A percentile compares a stretch with the other conserved stretches of the same genome.
Conservation (phyloP, 139 green algal species). For the Micractinium conductrix region DNA sequence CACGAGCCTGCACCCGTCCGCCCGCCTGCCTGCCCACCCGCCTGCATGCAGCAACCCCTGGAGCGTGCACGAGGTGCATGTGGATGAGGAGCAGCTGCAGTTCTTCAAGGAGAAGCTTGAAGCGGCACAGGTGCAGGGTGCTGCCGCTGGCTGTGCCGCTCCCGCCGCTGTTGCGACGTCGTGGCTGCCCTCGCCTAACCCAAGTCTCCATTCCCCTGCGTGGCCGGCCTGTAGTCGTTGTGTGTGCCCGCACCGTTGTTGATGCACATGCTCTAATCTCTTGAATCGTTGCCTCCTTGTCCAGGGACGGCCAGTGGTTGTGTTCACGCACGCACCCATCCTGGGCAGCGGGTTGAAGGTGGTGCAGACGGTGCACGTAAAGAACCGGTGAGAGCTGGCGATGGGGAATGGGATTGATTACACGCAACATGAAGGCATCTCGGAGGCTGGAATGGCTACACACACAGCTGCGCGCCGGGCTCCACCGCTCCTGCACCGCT, state of each 20-base stretch:
- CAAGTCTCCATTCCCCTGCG: too few relatives aligned
- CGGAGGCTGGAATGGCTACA: not conserved
- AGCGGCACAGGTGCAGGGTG: conserved; percentile 9
- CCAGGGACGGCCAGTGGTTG: conserved; percentile 61
- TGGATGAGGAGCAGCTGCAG: conserved; percentile 78
- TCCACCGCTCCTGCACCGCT: not conserved
- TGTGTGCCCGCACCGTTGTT: too few relatives aligned
- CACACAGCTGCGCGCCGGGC: not conserved
- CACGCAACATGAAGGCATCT: not conserved
- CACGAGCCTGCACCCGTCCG: too few relatives aligned
- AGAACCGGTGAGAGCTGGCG: conserved; percentile 71
- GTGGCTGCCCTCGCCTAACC: too few relatives aligned
- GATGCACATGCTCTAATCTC: too few relatives aligned
- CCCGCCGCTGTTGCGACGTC: too few relatives aligned
- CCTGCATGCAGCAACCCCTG: conserved; percentile 34
- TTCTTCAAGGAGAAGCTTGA: conserved; percentile 71
- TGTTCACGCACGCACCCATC: conserved; percentile 83
- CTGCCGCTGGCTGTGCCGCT: too few relatives aligned
- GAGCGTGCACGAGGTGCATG: conserved; percentile 63
- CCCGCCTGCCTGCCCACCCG: too few relatives aligned
- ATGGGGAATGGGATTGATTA: not conserved
- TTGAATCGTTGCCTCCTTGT: too few relatives aligned
- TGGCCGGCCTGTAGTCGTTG: too few relatives aligned
- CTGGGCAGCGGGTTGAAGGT: conserved; percentile 79
- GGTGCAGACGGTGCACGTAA: conserved; percentile 83